Conservation (phyloP, 139 green algal genomes). For the Closterium sp. region DNA sequence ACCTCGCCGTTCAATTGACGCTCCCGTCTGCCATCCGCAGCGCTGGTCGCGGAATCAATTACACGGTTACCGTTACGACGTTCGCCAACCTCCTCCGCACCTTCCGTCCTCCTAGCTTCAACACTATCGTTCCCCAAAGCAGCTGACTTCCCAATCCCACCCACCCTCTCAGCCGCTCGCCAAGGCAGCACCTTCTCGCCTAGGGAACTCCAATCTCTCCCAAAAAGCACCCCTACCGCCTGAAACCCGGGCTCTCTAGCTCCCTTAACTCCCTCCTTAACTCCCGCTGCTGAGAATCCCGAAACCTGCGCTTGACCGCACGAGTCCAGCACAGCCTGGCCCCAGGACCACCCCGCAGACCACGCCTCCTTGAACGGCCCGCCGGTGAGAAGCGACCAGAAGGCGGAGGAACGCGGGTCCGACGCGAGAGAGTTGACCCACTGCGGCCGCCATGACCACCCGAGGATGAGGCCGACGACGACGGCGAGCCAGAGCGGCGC, state of each 20-base stretch:
- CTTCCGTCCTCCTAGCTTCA: background rate
- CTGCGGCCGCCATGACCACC: slow-evolving; percentile 19
- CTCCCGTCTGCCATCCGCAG: background rate
- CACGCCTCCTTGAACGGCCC: background rate
- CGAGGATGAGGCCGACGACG: slow-evolving; percentile 10
- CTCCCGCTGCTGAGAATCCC: background rate
- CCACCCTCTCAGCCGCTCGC: background rate
- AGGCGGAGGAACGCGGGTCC: slow-evolving; percentile 13
- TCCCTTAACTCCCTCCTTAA: background rate
- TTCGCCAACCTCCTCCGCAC: background rate
- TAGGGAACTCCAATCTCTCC: background rate
- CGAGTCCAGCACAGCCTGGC: background rate
- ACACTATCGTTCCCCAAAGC: background rate
- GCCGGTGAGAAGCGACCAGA: background rate
- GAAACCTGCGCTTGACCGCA: background rate
- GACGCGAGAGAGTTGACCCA: slow-evolving; percentile 21
- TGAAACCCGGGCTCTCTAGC: background rate
- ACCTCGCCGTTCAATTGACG: too few species aligned
- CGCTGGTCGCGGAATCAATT: background rate
- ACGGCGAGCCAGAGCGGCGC: slow-evolving; percentile 18
- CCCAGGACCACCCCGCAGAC: background rate
- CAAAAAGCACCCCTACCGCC: background rate
- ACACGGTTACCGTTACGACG: background rate
- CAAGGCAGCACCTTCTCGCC: background rate
- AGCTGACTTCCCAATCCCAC: background rate